Base-by-base conservation (phyloP, 345 rosid genomes). In the Arabidopsis thaliana region DNA sequence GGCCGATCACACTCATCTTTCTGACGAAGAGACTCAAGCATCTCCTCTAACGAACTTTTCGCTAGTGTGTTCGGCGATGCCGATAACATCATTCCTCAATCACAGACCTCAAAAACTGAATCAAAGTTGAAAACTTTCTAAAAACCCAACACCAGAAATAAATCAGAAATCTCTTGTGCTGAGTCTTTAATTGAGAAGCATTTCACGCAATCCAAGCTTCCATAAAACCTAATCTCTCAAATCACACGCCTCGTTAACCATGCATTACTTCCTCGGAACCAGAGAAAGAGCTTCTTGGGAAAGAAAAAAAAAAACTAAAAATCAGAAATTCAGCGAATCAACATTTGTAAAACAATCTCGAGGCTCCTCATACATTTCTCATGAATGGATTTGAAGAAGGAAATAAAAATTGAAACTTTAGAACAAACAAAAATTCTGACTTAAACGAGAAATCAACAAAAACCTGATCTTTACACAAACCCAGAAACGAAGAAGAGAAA, bases 1-100 rank as follows among this genome's bases (percentile, higher is more conserved):
- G 91, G 87, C 67, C 78, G 87, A 69, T 85, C 96, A 13, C 69
- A 80, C 67, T 90, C 93, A 42, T 95, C 97, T 30, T 78, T 86
- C 77, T 80, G 81, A 63, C 93, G 83, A 40, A 95, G 85, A 10
- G 94, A 87, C 33, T 90, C 97, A 33, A 95, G 78, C 99, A 95
- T 95, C 84, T 85, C 99, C 86, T 95, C 99, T 24, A 95, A 76
- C n/a, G 99, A 95, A 84, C 98, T 92, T 75, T 87, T 89, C 55
- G 84, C 84, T 75, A 85, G 65, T 8, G 80, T 69, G 10, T 83
- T 56, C 3, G 97, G 96, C 41, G 98, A 89, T 34, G 92, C 83
- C 8, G 98, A 91, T 72, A 95, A 65, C 96, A 90, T 95, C 88
- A 86, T 93, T 11, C 12, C 68, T 16, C 56, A 77, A 69, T 62